These are phyloP conservation scores for Termitomyces sp. DNA, from an alignment of 768 basidiomycete species.

Conservation along the genomic window DNA sequence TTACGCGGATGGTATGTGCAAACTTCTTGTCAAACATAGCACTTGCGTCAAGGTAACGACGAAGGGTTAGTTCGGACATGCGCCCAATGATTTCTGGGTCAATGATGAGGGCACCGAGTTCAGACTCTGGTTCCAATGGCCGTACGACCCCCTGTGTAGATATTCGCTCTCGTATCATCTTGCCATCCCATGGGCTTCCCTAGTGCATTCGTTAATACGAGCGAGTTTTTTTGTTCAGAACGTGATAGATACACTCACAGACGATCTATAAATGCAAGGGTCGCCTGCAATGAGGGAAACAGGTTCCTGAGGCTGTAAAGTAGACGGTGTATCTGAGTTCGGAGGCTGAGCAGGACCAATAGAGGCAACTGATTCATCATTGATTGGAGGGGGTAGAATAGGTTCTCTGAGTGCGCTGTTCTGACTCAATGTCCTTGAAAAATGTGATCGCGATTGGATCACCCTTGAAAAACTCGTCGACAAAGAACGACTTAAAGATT, in stretches of 20 bases:
- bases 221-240: neutral
- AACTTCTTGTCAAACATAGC: slow-evolving; percentile 65
- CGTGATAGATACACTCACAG: slow-evolving; percentile 28
- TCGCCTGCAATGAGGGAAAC: slow-evolving; percentile 58
- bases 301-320: slow-evolving; percentile 15
- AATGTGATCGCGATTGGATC: slow-evolving; percentile 9
- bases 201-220: slow-evolving; percentile 13
- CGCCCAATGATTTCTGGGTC: slow-evolving; percentile 63
- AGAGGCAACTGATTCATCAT: slow-evolving; percentile 10
- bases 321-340: slow-evolving; percentile 19
- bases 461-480: slow-evolving; percentile 15
- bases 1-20: slow-evolving; percentile 40
- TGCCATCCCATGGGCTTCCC: slow-evolving; percentile 36
- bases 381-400: neutral
- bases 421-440: slow-evolving; percentile 1
- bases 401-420: neutral
- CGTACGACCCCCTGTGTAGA: slow-evolving; percentile 80
- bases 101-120: slow-evolving; percentile 62
- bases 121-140: slow-evolving; percentile 64
- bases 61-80: slow-evolving; percentile 67
- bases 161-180: slow-evolving; percentile 91
- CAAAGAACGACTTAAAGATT: slow-evolving; percentile 20
- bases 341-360: slow-evolving; percentile 30
- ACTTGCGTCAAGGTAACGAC: slow-evolving; percentile 69
- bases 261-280: slow-evolving; percentile 45